These are phyloP conservation scores for Tetracentron sinense DNA, from an alignment of 164 flowering plant species.

Conservation along the genomic window DNA sequence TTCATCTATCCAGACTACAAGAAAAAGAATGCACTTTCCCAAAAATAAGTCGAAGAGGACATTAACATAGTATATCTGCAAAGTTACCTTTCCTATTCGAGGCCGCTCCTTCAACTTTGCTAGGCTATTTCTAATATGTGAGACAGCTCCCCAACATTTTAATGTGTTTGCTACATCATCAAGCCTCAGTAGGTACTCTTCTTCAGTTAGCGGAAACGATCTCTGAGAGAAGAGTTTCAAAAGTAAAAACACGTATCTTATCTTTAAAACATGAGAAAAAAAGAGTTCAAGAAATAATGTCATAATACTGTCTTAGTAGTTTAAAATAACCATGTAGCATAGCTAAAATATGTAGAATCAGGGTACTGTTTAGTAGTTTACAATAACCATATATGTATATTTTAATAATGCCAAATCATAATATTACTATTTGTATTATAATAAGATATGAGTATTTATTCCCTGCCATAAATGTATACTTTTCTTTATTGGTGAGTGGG, in stretches of 20 bases:
- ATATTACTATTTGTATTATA: neutral
- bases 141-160: constrained; percentile 98
- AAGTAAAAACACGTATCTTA: no score
- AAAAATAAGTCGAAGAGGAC: neutral
- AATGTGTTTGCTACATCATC: constrained; percentile 88
- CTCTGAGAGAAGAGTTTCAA: constrained; percentile 40
- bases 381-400: no score
- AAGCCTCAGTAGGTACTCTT: constrained; percentile 90
- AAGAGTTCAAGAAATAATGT: no score
- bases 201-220: constrained; percentile 95
- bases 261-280: no score
- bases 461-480: neutral
- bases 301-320: no score
- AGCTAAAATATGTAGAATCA: no score
- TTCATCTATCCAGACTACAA: neutral
- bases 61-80: neutral
- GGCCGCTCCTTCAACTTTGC: constrained; percentile 81
- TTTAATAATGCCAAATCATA: no score
- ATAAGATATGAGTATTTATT: neutral
- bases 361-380: no score
- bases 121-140: constrained; percentile 84
- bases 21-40: neutral
- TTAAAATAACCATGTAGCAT: no score
- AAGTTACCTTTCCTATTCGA: constrained; percentile 87
- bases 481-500: neutral